These are phyloP conservation scores for Schrenkiella parvula DNA, from an alignment of 345 rosid species.

Conservation along the genomic window DNA sequence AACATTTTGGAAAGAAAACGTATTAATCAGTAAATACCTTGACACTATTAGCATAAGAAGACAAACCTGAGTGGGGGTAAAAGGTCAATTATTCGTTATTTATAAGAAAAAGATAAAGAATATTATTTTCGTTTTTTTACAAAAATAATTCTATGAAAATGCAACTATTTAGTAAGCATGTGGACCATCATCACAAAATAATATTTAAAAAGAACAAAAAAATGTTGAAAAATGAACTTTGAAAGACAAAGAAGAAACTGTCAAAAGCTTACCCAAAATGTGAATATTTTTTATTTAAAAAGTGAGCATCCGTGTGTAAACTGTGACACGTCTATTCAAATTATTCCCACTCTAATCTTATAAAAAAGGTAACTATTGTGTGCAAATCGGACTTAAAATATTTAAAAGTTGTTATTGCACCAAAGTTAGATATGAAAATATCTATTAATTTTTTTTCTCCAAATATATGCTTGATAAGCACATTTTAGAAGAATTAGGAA, in stretches of 20 bases:
- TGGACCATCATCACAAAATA: slow-evolving; percentile 22
- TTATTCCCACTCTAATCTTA: slow-evolving; percentile 10
- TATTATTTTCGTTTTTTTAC: neutral
- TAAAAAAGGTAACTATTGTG: neutral
- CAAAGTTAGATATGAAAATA: slow-evolving; percentile 8
- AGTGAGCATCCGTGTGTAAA: slow-evolving; percentile 20
- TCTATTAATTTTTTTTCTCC: neutral
- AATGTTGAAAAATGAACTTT: neutral
- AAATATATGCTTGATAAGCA: neutral
- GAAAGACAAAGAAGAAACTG: slow-evolving; percentile 25
- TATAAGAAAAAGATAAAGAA: neutral
- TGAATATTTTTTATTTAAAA: neutral
- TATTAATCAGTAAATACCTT: slow-evolving; percentile 2
- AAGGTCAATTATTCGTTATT: slow-evolving; percentile 2
- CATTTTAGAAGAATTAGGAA: neutral
- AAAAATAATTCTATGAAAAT: slow-evolving; percentile 9
- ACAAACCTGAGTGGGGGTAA: slow-evolving; percentile 16
- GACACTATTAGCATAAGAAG: neutral
- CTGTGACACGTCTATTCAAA: slow-evolving; percentile 20
- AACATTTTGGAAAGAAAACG: slow-evolving; percentile 6
- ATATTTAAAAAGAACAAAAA: neutral
- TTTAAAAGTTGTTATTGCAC: neutral
- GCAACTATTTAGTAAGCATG: slow-evolving; percentile 3
- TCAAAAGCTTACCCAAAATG: slow-evolving; percentile 25
- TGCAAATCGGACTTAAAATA: neutral